A percentile compares a stretch with the other conserved stretches of the same genome.
These are phyloP conservation scores for Cladobotryum mycophilum DNA, from an alignment of 2,329 filamentous ascomycete genomes.

Conservation along the genomic window DNA sequence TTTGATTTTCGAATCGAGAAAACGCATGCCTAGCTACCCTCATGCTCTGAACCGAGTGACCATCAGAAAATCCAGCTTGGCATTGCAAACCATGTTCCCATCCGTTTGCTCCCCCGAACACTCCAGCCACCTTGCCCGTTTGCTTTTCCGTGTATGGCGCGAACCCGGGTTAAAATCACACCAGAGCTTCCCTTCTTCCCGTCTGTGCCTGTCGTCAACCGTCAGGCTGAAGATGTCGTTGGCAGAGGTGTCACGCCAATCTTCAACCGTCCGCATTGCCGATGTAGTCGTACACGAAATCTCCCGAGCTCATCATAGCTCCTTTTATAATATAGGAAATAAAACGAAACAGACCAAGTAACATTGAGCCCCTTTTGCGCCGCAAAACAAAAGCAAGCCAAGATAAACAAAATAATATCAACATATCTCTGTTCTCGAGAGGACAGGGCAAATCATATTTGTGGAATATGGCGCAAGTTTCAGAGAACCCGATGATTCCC, in stretches of 20 bases:
- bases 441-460: too few relatives aligned
- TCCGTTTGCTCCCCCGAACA: slow-evolving; percentile 10
- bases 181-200: background rate
- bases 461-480: too few relatives aligned
- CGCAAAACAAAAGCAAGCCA: slow-evolving; percentile 11
- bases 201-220: background rate
- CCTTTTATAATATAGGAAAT: slow-evolving; percentile 14
- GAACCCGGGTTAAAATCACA: background rate
- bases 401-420: background rate
- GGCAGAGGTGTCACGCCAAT: background rate
- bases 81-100: background rate
- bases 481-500: too few relatives aligned
- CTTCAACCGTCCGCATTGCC: slow-evolving; percentile 1
- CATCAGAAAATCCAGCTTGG: background rate
- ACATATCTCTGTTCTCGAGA: background rate
- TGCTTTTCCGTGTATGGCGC: slow-evolving; percentile 2
- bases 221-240: background rate
- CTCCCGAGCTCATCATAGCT: slow-evolving; percentile 2
- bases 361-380: slow-evolving; percentile 7
- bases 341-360: slow-evolving; percentile 14
- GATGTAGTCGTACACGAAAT: slow-evolving; percentile 9
- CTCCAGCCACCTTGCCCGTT: slow-evolving; percentile 10
- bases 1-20: background rate
- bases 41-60: background rate
- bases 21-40: background rate